Base-by-base conservation (phyloP, 345 rosid species). In the Cardamine resedifolia region DNA sequence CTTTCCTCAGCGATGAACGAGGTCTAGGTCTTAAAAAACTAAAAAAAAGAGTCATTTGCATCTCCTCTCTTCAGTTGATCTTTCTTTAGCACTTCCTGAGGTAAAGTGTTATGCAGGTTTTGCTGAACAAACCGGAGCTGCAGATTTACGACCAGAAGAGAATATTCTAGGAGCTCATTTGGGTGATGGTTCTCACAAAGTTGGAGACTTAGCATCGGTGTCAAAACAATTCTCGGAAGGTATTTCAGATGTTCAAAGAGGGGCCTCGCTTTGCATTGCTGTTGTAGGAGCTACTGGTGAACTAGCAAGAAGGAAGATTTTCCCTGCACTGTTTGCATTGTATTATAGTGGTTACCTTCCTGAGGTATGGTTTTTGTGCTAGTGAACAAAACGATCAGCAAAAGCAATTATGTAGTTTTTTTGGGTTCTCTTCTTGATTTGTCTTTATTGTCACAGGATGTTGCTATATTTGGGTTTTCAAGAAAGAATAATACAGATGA, bases 261-360 rank as follows among this genome's bases (percentile, higher is more conserved):
- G 78, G 0, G 73, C 87, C 48, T 87, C 90, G 5, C 90, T 90
- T 30, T 79, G 86, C 83, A 87, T 90, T 72, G 87, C 87, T 57
- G 90, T 88, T 34, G 82, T 87, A 10, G 95, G 95, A 75, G 97
- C 97, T 47, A 88, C 88, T 1, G 92, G 95, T 62, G 95, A 85
- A 68, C 78, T 88, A 44, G 92, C 97, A 28, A 85, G 79, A 71
- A 67, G 75, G 39, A 87, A 87, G 78, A 81, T 85, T 68, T 90
- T 88, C 47, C 92, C 87, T 5, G 95, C 92, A 49, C 59, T 90
- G 45, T 90, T 88, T 81, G 95, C 97, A 21, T 78, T 90, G 66
- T 88, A 83, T 70, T 85, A 84, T 61, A 88, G 87, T 52, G 95
- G 95, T 41, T 87, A 87, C 83, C 85, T 88, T 77, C 89, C 91